These are phyloP conservation scores for Xylaria cubensis DNA, from an alignment of 495 filamentous ascomycete species.

Conservation along the genomic window DNA sequence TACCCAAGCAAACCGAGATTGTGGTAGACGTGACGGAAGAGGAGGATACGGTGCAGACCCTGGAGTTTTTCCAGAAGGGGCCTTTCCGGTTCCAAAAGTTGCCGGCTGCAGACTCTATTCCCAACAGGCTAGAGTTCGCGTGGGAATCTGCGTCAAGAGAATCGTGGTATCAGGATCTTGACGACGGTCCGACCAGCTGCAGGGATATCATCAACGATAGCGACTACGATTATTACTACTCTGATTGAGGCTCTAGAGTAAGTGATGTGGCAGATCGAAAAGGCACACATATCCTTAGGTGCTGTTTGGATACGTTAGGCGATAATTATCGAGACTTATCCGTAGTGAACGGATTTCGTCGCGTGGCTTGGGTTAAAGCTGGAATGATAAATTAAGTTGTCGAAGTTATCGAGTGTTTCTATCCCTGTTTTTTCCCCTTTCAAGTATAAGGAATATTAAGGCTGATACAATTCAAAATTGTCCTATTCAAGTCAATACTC, in stretches of 20 bases:
- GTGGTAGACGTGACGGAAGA: constrained; percentile 18
- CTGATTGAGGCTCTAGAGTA: background rate
- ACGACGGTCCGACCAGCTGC: constrained; percentile 13
- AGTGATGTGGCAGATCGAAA: background rate
- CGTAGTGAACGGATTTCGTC: background rate
- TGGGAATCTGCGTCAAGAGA: constrained; percentile 12
- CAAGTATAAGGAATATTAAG: background rate
- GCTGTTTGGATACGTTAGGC: background rate
- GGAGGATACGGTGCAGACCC: constrained; percentile 21
- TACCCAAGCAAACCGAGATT: constrained; percentile 14
- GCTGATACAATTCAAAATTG: background rate
- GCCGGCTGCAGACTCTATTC: constrained; percentile 4
- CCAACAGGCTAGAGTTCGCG: constrained; percentile 14
- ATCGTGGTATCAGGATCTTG: background rate
- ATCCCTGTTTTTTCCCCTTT: background rate
- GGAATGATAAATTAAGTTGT: background rate
- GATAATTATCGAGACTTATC: background rate
- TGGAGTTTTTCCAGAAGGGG: constrained; percentile 21
- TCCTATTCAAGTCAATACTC: background rate
- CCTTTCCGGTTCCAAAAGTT: constrained; percentile 20
- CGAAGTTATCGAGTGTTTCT: background rate
- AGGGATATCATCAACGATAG: constrained; percentile 18
- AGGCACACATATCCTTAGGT: background rate
- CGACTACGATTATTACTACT: constrained; percentile 23
- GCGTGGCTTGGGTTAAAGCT: background rate